Conservation (phyloP, 345 rosid species). For the Microthlaspi erraticum region DNA sequence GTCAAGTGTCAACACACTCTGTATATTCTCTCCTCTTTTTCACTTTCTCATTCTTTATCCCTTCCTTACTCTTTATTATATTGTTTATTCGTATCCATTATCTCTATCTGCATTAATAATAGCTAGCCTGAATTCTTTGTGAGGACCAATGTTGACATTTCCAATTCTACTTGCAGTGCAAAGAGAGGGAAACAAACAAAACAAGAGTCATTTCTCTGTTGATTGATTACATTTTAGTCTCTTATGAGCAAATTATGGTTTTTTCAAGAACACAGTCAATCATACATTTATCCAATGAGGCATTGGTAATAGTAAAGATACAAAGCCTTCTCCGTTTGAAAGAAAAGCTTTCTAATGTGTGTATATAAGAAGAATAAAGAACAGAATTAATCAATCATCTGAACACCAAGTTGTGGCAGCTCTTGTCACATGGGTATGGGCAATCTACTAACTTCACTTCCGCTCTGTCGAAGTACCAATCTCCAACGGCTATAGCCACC, state of each 20-base stretch:
- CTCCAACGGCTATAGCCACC: constrained; percentile 87
- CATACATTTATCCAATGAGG: constrained; percentile 39
- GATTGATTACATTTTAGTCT: constrained; percentile 24
- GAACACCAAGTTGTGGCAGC: constrained; percentile 93
- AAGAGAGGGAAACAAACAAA: not conserved
- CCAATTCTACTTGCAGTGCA: constrained; percentile 25
- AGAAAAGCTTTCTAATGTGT: constrained; percentile 33
- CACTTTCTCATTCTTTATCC: constrained; percentile 26
- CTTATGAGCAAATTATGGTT: constrained; percentile 28
- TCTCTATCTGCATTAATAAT: constrained; percentile 4
- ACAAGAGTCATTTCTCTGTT: constrained; percentile 17
- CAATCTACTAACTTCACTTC: constrained; percentile 73
- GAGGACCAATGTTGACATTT: constrained; percentile 18
- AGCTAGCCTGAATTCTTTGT: not conserved
- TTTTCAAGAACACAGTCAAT: constrained; percentile 26
- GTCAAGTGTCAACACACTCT: constrained; percentile 48
- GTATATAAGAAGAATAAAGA: constrained; percentile 32
- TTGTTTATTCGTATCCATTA: constrained; percentile 41
- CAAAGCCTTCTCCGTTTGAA: constrained; percentile 33
- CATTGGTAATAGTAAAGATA: constrained; percentile 38
- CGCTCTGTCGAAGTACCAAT: constrained; percentile 89
- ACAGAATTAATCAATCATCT: constrained; percentile 44
- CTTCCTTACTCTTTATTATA: not conserved
- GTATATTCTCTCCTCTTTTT: constrained; percentile 41
- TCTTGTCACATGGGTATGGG: constrained; percentile 85